Evolutionary conservation across 306 rosid genomes (phyloP).

Genomic region (Elaeagnus macrophylla): DNA sequence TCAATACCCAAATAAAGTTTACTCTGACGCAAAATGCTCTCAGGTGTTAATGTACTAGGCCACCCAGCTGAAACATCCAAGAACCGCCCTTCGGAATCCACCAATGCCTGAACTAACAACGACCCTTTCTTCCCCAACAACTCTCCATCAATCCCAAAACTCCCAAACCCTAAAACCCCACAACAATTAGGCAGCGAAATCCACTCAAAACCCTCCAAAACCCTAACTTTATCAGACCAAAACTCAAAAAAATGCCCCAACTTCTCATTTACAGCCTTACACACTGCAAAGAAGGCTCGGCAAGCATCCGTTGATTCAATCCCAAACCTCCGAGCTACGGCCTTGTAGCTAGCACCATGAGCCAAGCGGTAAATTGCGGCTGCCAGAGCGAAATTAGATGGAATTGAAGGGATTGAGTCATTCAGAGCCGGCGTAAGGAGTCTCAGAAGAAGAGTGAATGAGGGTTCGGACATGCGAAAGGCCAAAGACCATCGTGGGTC

Average conservation of each 20-base stretch:
- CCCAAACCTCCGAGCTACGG: constrained; percentile 49
- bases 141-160: constrained; percentile 32
- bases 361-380: constrained; percentile 66
- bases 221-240: constrained; percentile 33
- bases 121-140: constrained; percentile 30
- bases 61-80: constrained; percentile 81
- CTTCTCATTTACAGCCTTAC: constrained; percentile 37
- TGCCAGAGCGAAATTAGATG: constrained; percentile 47
- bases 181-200: constrained; percentile 68
- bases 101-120: constrained; percentile 62
- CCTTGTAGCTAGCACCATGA: constrained; percentile 52
- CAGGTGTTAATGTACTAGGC: constrained; percentile 58
- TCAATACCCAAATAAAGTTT: constrained; percentile 48
- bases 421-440: constrained; percentile 25
- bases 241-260: constrained; percentile 54
- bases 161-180: constrained; percentile 55
- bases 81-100: constrained; percentile 67
- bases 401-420: constrained; percentile 25
- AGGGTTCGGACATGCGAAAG: constrained; percentile 55
- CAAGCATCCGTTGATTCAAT: constrained; percentile 42
- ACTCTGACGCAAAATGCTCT: constrained; percentile 50
- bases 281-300: constrained; percentile 47
- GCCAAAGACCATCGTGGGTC: constrained; percentile 44
- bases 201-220: constrained; percentile 49
- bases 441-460: constrained; percentile 52